Base-by-base conservation (phyloP, 768 basidiomycete genomes). In the Pleurotus djamor region DNA sequence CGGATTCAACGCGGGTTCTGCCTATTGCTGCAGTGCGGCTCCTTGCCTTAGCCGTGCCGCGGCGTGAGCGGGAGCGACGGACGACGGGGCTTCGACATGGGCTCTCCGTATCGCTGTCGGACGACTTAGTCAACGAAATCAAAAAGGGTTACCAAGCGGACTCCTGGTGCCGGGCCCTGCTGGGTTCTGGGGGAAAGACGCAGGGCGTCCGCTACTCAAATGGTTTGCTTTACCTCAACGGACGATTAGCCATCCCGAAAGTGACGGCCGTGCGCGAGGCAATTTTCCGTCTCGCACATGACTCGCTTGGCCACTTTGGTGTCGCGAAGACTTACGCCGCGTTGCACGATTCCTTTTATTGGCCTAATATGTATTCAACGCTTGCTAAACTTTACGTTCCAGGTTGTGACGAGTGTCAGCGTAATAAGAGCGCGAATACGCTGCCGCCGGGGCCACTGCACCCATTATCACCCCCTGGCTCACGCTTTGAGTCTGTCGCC, bases 301-400 rank as follows among this genome's bases (percentile, higher is more conserved):
- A 75, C 55, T 35, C 56, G 0, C 54, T 71, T 0, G 72, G 73
- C 0, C 72, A 76, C 63, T 74, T 79, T 52, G 69, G 77, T 0
- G 66, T 67, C 14, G 59, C 67, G 13, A 74, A 79, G 59, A 59
- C 65, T 0, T 74, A 74, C 52, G 65, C 44, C 0, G 6, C 62
- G 0, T 49, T 76, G 0, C 34, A 63, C 0, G 41, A 63, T 0
- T 61, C 66, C 1, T 76, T 66, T 57, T 76, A 69, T 45, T 70
- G 72, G 73, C 69, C 69, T 28, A 66, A 71, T 37, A 77, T 78
- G 76, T 59, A 71, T 0, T 32, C 33, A 0, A 57, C 73, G 34
- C 62, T 78, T 0, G 71, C 71, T 52, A 7, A 49, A 0, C 38
- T 61, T 4, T 79, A 80, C 57, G 64, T 80, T 4, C 71, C 69